Base-by-base conservation (phyloP, 768 basidiomycete species). In the Macrolepiota fuliginosa region DNA sequence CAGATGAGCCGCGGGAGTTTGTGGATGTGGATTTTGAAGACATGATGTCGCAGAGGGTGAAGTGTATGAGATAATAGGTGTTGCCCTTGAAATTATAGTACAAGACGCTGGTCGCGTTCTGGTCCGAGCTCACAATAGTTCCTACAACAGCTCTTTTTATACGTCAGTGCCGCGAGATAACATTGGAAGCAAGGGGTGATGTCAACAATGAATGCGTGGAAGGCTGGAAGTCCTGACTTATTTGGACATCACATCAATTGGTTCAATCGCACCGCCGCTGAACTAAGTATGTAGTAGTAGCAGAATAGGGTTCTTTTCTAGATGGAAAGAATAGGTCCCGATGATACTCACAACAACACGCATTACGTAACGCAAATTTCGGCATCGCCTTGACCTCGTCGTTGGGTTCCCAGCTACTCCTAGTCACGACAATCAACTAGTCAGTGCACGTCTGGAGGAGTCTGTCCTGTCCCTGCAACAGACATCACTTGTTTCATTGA, bases 101-200 rank as follows among this genome's bases (percentile, higher is more conserved):
- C 42, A 55, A 40, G 42, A 35, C 32, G 17, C 29, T 32, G 13
- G 32, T 32, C 19, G 56, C 24, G 56, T 36, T 32, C 45, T 46
- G 42, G 35, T 56, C 25, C 6, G 22, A 49, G 37, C 29, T 36
- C 56, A 47, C 19, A 24, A 49, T 27, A 45, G 12, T 4, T 57
- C 19, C 22, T 15, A n/a, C n/a, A 47, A 32, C 42, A 47, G 56
- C 45, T 47, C 56, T 57, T 57, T 56, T 57, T 57, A 57, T 56
- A 56, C 19, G 19, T 13, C 56, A 39, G 56, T 5, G 35, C 36
- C 7, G 32, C 24, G 56, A 56, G 56, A 57, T 57, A 57, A 49
- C 56, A 57, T 57, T 45, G 56, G 56, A 57, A 35, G 56, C 29
- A 57, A 56, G 56, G 56, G 56, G 56, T 57, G 56, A 57, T 57